Base-by-base conservation (phyloP, 2,329 filamentous ascomycete genomes). In the Curvularia sp. region DNA sequence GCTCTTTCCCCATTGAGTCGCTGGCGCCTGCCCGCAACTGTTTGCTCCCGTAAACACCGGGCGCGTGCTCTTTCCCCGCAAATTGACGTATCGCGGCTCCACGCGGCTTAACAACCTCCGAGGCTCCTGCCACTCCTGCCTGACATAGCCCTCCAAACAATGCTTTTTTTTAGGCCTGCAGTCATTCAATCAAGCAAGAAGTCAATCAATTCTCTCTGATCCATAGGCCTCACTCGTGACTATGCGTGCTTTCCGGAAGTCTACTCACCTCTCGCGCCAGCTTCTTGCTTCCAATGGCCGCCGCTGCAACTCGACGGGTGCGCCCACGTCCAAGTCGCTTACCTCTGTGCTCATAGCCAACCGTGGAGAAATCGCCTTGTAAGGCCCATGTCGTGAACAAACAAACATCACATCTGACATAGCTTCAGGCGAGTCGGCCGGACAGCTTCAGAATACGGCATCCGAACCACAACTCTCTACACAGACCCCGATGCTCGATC, bases 301-400 rank as follows among this genome's bases (percentile, higher is more conserved):
- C 46, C 71, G 75, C 57, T 67, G 67, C 53, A 75, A 64, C 70
- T 75, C 75, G 15, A 70, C 74, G 30, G 58, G 58, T 50, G 55
- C 72, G 46, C 62, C 70, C 20, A 56, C 68, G 18, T 54, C 62
- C 50, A 82, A 77, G 53, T 69, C 82, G n/a, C 70, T 86, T 51
- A 88, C 87, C 55, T 96, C 93, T 8, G 90, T 98, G 42, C 85
- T 99, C 24, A 98, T 99, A 75, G 95, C 95, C 53, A 99, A 99
- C 77, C 89, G 95, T 68, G 95, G 95, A 69, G 95, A 99, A 79
- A 99, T 99, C 69, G 95, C 95, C 49, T 84, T 99, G 75, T 85
- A 75, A 64, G 80, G 20, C 33, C 12, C 8, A 22, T 35, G 31
- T 10, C 8, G 13, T n/a, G 31, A 10, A 39, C 7, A 10, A 8